Conservation (phyloP, 2,329 filamentous ascomycete genomes). For the Pyricularia sp. region DNA sequence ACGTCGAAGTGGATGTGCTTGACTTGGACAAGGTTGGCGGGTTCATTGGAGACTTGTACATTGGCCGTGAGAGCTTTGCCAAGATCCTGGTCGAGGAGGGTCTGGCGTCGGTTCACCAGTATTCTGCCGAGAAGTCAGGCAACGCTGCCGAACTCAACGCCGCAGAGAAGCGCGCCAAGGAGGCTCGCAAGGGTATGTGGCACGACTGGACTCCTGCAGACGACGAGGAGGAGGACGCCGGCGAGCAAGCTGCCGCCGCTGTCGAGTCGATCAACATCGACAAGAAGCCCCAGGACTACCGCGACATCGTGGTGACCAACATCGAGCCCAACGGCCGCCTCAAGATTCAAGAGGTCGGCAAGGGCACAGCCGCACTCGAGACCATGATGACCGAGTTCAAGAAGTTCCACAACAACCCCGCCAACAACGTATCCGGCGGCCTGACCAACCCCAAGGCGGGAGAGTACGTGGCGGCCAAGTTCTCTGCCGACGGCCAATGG, state of each 20-base stretch:
- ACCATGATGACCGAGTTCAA: slow-evolving; percentile 84
- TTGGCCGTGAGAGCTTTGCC: slow-evolving; percentile 91
- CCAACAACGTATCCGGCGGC: slow-evolving; percentile 59
- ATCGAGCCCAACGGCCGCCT: slow-evolving; percentile 70
- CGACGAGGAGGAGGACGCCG: slow-evolving; percentile 38
- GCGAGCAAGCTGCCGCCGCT: slow-evolving; percentile 30
- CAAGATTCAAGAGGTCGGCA: slow-evolving; percentile 84
- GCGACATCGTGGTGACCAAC: slow-evolving; percentile 84
- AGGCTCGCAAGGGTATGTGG: slow-evolving; percentile 79
- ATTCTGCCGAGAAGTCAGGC: slow-evolving; percentile 90
- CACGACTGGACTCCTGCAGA: slow-evolving; percentile 80
- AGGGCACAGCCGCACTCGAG: slow-evolving; percentile 72
- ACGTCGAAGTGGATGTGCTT: slow-evolving; percentile 91
- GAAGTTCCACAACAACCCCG: slow-evolving; percentile 74
- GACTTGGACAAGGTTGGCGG: slow-evolving; percentile 93
- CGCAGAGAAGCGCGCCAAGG: slow-evolving; percentile 82
- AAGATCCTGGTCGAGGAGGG: slow-evolving; percentile 91
- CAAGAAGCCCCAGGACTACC: slow-evolving; percentile 70
- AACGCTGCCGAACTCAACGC: slow-evolving; percentile 77
- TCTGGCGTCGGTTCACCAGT: slow-evolving; percentile 79
- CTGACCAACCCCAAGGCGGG: slow-evolving; percentile 73
- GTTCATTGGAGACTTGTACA: slow-evolving; percentile 88
- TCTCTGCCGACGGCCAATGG: slow-evolving; percentile 82
- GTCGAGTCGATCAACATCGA: slow-evolving; percentile 35
- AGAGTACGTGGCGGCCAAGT: slow-evolving; percentile 82